These are phyloP conservation scores for Komagataea norvegica DNA, from an alignment of 1,139 yeast genomes.

Conservation along the genomic window DNA sequence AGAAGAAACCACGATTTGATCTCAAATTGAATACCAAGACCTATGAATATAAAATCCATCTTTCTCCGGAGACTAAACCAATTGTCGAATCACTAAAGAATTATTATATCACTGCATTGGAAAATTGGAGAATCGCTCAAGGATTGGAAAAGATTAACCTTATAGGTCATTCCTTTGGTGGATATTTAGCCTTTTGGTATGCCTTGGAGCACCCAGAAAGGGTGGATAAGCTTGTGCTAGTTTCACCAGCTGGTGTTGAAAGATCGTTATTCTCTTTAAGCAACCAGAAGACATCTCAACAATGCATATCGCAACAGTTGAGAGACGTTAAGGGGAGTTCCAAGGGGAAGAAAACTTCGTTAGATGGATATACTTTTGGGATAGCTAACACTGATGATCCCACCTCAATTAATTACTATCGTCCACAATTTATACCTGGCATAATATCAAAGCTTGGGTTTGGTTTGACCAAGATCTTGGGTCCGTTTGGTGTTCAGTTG, in stretches of 20 bases:
- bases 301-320: too few species aligned
- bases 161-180: slow-evolving; percentile 93
- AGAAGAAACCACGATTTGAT: slow-evolving; percentile 15
- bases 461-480: slow-evolving; percentile 45
- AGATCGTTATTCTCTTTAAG: slow-evolving; percentile 60
- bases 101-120: slow-evolving; percentile 78
- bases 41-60: slow-evolving; percentile 8
- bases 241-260: slow-evolving; percentile 91
- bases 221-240: slow-evolving; percentile 61
- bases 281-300: slow-evolving; percentile 33
- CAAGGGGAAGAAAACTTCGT: not conserved
- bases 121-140: slow-evolving; percentile 68
- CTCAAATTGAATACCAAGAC: slow-evolving; percentile 20
- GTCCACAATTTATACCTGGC: slow-evolving; percentile 27
- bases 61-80: slow-evolving; percentile 35
- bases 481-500: slow-evolving; percentile 56
- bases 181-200: slow-evolving; percentile 77
- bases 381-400: slow-evolving; percentile 10
- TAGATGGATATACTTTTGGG: slow-evolving; percentile 8
- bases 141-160: slow-evolving; percentile 58
- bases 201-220: slow-evolving; percentile 60
- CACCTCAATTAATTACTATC: slow-evolving; percentile 18
- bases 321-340: slow-evolving; percentile 12
- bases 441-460: slow-evolving; percentile 33
- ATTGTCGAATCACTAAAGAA: slow-evolving; percentile 55